phyloP scores from a whole-genome alignment of 164 flowering plant genomes.

The Amborella trichopoda region DNA sequence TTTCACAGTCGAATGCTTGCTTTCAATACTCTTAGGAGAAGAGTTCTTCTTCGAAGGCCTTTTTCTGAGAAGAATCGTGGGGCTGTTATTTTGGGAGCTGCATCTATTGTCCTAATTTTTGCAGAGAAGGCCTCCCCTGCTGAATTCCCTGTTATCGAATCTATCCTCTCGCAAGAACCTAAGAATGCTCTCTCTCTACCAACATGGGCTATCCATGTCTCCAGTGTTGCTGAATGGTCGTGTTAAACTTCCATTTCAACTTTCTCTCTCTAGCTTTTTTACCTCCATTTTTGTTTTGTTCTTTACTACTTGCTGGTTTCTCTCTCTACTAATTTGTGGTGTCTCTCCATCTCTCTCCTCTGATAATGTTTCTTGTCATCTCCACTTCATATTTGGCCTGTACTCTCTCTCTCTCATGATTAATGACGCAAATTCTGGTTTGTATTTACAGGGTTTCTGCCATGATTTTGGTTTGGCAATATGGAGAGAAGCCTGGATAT shows the following conservation, averaged over 20 bases:
- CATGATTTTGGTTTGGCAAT: conserved; percentile 92
- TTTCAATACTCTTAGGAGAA: too few relatives aligned
- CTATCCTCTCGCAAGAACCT: conserved; percentile 46
- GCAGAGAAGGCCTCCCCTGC: conserved; percentile 38
- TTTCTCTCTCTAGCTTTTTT: too few relatives aligned
- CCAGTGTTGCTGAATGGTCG: conserved; percentile 95
- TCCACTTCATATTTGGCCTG: too few relatives aligned
- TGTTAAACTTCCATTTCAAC: too few relatives aligned
- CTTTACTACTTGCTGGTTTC: too few relatives aligned
- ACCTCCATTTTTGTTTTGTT: too few relatives aligned
- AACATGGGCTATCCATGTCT: conserved; percentile 93
- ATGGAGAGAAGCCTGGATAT: conserved; percentile 71
- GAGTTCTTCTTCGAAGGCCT: too few relatives aligned
- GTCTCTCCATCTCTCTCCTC: not conserved
- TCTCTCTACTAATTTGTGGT: not conserved
- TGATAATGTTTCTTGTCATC: not conserved
- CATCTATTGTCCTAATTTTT: too few relatives aligned
- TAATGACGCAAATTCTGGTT: not conserved
- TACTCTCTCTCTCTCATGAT: too few relatives aligned
- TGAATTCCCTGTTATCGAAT: conserved; percentile 19
- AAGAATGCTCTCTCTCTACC: conserved; percentile 85
- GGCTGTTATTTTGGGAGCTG: too few relatives aligned
- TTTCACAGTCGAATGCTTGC: too few relatives aligned
- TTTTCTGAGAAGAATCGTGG: too few relatives aligned
- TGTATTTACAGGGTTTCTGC: conserved; percentile 53